Percentiles rank a stretch among this genome's conserved stretches.
These are phyloP conservation scores for Fusarium robinianum DNA, from an alignment of 2,329 filamentous ascomycete genomes.

Conservation along the genomic window DNA sequence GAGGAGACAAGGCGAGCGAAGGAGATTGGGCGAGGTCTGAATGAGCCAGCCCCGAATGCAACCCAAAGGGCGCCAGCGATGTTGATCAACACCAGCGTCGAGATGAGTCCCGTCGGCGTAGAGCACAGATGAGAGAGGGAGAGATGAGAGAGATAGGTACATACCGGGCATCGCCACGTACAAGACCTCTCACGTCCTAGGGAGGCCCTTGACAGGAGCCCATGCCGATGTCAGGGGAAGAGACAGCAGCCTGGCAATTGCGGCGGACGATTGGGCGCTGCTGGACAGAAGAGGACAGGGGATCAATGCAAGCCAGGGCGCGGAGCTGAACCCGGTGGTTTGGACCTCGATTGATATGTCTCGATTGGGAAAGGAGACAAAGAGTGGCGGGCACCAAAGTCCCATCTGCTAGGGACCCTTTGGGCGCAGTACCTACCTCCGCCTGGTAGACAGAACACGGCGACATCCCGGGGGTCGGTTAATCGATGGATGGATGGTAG, in stretches of 20 bases:
- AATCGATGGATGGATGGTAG: constrained; percentile 1
- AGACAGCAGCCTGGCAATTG: constrained; percentile 29
- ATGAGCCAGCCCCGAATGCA: no score
- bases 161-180: constrained; percentile 31
- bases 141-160: no score
- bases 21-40: constrained; percentile 15
- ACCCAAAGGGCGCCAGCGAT: constrained; percentile 20
- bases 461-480: no score
- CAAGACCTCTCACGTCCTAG: no score
- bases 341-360: constrained; percentile 31
- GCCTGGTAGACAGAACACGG: neutral
- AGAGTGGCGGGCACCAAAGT: constrained; percentile 21
- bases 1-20: no score
- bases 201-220: constrained; percentile 5
- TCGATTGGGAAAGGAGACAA: constrained; percentile 16
- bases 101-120: no score
- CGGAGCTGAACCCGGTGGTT: constrained; percentile 21
- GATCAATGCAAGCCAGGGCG: constrained; percentile 7
- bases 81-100: constrained; percentile 22
- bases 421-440: constrained; percentile 13
- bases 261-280: constrained; percentile 14
- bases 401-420: constrained; percentile 16
- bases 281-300: constrained; percentile 16
- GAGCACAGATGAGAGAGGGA: no score
- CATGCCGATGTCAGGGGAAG: constrained; percentile 22